Base-by-base conservation (phyloP, 176 grass and related monocot species). In the Oryza officinalis region DNA sequence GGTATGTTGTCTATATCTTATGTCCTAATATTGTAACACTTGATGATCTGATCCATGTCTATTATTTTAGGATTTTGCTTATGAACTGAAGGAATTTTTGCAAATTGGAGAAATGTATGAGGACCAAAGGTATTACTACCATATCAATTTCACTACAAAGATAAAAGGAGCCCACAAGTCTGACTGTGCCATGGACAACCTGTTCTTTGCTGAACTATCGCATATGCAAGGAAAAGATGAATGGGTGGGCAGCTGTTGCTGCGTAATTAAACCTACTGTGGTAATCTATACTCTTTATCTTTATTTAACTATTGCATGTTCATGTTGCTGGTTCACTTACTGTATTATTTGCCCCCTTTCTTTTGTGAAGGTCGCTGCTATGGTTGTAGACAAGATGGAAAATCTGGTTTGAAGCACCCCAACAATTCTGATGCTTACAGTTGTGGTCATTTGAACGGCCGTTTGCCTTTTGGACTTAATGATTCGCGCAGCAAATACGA, bases 171-270 rank as follows among this genome's bases (percentile, higher is more conserved):
- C 26, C 47, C 17, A 46, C 41, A 27, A 67, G 44, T 28, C 10
- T 33, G 26, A 32, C 72, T 52, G 14, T 68, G 26, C 10, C 11
- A 8, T 4, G 10, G 2, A 5, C 2, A 38, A 81, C 41, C 67
- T 81, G 13, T 81, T 81, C 79, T 70, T 81, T 23, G 66, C 49
- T 70, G 79, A 81, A 70, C 18, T 81, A 7, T 3, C 5, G 17
- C 46, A 35, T 26, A 37, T 37, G 20, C 8, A 37, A 57, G n/a
- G 30, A 70, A 20, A 70, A 32, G 8, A 50, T 4, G 22, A 17
- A 68, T 68, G 67, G 65, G 78, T 9, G 17, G 18, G 52, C 27
- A 69, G 18, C 27, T 49, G 78, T 26, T 80, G 65, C 30, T 69
- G 78, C 44, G 65, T 69, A 11, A 31, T 80, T 14, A 37, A n/a